These are phyloP conservation scores for Friedmanniomyces simplex DNA, from an alignment of 495 filamentous ascomycete genomes.

Conservation along the genomic window DNA sequence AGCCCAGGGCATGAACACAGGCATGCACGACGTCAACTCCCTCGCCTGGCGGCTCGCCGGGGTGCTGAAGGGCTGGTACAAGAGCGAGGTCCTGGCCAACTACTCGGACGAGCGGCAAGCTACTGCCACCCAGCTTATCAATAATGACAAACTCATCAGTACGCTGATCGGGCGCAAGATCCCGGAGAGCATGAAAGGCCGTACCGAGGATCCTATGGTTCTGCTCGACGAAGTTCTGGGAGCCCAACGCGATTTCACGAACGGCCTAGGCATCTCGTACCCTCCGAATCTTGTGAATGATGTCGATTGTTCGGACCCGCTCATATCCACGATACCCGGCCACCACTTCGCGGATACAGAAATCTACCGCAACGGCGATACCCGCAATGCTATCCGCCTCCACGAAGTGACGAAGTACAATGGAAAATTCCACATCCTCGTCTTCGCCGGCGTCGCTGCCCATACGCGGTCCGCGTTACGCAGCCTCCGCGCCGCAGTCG, in stretches of 20 bases:
- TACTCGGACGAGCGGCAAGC: neutral
- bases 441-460: neutral
- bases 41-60: constrained; percentile 7
- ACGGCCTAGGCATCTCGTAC: constrained; percentile 3
- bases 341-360: neutral
- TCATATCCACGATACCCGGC: neutral
- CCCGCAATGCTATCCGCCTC: neutral
- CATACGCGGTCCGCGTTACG: neutral
- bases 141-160: neutral
- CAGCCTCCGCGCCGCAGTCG: neutral
- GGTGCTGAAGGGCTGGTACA: constrained; percentile 1
- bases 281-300: neutral
- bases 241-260: neutral
- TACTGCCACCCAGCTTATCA: neutral
- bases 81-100: neutral
- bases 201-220: neutral
- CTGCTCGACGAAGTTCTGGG: neutral
- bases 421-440: neutral
- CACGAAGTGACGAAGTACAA: neutral
- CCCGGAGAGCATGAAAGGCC: neutral
- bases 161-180: neutral
- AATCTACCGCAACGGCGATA: neutral
- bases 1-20: neutral
- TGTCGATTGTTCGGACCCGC: neutral
- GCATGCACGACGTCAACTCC: constrained; percentile 1